These are phyloP conservation scores for Acacia confusa DNA, from an alignment of 306 rosid genomes.

Conservation along the genomic window DNA sequence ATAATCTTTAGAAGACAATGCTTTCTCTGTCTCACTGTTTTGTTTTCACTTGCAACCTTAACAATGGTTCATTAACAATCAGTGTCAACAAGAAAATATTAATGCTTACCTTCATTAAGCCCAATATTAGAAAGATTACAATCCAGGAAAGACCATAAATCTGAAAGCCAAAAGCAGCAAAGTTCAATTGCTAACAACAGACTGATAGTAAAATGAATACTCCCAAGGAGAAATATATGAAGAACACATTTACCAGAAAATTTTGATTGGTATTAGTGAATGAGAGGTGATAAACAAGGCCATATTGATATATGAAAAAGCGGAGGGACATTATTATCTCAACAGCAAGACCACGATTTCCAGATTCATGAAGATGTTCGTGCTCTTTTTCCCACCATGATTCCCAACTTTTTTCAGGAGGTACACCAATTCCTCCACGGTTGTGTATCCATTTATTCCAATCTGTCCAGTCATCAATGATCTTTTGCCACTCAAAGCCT, in stretches of 20 bases:
- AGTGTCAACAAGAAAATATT: neutral
- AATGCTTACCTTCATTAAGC: conserved; percentile 71
- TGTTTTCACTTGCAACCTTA: neutral
- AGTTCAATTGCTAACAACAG: conserved; percentile 33
- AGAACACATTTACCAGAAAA: conserved; percentile 56
- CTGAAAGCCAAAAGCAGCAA: conserved; percentile 46
- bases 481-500: conserved; percentile 99
- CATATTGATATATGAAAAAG: conserved; percentile 84
- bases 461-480: conserved; percentile 92
- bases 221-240: neutral
- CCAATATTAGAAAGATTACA: conserved; percentile 66
- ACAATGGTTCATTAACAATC: neutral
- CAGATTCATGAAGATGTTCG: conserved; percentile 73
- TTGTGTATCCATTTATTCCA: conserved; percentile 95
- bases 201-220: neutral
- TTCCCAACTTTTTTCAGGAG: conserved; percentile 89
- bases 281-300: conserved; percentile 86
- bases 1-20: neutral
- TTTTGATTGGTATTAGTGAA: conserved; percentile 51
- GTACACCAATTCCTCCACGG: conserved; percentile 88
- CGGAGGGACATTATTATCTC: conserved; percentile 91
- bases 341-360: conserved; percentile 58
- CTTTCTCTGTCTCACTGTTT: neutral
- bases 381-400: conserved; percentile 98
- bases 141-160: conserved; percentile 86